Evolutionary conservation across 441 rosid species (phyloP).

Genomic region (Syzygium syzygioides): DNA sequence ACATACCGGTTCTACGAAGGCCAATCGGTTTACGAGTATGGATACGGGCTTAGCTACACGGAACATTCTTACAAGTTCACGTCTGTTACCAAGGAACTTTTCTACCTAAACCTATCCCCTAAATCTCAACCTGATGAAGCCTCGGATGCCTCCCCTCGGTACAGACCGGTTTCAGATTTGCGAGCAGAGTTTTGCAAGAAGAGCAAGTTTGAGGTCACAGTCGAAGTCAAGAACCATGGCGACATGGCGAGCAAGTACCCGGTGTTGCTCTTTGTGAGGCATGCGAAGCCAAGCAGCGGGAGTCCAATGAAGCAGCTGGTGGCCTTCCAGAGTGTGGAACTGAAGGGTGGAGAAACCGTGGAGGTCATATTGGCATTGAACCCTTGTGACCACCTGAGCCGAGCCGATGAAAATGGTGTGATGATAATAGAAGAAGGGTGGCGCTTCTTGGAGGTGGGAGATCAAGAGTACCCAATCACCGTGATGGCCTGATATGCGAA

Average conservation of each 20-base stretch:
- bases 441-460: slow-evolving; percentile 59
- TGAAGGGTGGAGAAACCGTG: slow-evolving; percentile 40
- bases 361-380: slow-evolving; percentile 49
- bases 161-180: slow-evolving; percentile 39
- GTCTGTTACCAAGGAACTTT: slow-evolving; percentile 8
- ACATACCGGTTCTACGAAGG: slow-evolving; percentile 78
- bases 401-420: slow-evolving; percentile 52
- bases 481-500: slow-evolving; percentile 22
- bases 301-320: slow-evolving; percentile 53
- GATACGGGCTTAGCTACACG: slow-evolving; percentile 76
- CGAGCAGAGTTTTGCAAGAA: slow-evolving; percentile 32
- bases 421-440: slow-evolving; percentile 66
- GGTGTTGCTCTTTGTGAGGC: slow-evolving; percentile 51
- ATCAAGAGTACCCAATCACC: slow-evolving; percentile 44
- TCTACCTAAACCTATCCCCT: slow-evolving; percentile 27
- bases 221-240: slow-evolving; percentile 55
- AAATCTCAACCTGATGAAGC: neutral
- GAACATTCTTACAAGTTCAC: slow-evolving; percentile 44
- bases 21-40: slow-evolving; percentile 52
- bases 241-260: slow-evolving; percentile 74
- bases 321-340: slow-evolving; percentile 55
- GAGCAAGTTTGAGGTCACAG: slow-evolving; percentile 33
- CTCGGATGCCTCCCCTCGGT: slow-evolving; percentile 11
- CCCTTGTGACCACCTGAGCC: slow-evolving; percentile 64
- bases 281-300: slow-evolving; percentile 28